Evolutionary conservation across 345 rosid species (phyloP).

Genomic region (Nephelium lappaceum): DNA sequence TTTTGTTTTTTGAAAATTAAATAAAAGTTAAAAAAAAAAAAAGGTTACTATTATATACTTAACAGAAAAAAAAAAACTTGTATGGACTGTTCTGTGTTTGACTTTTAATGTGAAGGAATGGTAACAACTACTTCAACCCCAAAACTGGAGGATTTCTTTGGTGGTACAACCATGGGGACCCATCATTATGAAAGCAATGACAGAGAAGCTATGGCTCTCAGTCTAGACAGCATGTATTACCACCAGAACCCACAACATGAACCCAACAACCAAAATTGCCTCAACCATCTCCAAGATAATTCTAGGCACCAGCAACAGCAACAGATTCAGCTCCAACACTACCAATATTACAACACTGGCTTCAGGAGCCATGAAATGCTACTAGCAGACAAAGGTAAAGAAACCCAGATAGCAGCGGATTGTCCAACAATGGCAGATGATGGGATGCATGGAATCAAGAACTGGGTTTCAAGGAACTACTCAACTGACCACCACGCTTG

Average conservation of each 20-base stretch:
- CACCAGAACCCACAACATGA: conserved; percentile 41
- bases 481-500: conserved; percentile 45
- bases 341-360: conserved; percentile 35
- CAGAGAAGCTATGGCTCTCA: conserved; percentile 77
- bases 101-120: conserved; percentile 46
- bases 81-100: conserved; percentile 31
- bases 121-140: conserved; percentile 60
- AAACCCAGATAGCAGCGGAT: conserved; percentile 34
- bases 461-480: conserved; percentile 47
- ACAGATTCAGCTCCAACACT: too few species aligned
- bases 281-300: conserved; percentile 32
- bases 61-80: background rate
- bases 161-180: conserved; percentile 65
- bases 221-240: conserved; percentile 69
- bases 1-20: conserved; percentile 16
- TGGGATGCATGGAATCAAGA: conserved; percentile 39
- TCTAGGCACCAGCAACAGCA: conserved; percentile 26
- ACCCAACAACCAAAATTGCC: conserved; percentile 38
- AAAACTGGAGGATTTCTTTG: conserved; percentile 90
- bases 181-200: conserved; percentile 62
- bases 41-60: background rate
- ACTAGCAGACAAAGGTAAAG: conserved; percentile 31
- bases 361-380: conserved; percentile 50
- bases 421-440: conserved; percentile 44
- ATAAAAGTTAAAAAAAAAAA: background rate